A percentile compares a stretch with the other conserved stretches of the same genome.
Evolutionary conservation across 2,329 filamentous ascomycete species (phyloP).

Genomic region (Talaromyces atroroseus): DNA sequence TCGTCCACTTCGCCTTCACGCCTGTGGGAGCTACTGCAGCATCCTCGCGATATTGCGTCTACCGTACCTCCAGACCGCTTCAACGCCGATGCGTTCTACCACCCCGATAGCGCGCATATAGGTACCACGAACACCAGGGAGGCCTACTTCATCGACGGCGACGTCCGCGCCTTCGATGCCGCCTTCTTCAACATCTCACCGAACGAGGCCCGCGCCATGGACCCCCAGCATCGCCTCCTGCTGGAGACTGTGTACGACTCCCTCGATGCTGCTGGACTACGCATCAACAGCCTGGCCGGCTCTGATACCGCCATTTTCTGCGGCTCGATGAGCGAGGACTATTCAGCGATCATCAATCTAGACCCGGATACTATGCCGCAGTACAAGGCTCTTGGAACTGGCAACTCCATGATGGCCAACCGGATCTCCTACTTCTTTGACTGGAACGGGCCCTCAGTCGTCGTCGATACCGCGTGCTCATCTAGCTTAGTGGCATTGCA

Average conservation of each 20-base stretch:
- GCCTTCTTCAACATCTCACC: constrained; percentile 21
- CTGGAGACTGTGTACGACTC: constrained; percentile 40
- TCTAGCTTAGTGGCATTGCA: constrained; percentile 36
- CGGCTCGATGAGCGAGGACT: constrained; percentile 22
- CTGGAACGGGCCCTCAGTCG: constrained; percentile 37
- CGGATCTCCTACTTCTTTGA: constrained; percentile 38
- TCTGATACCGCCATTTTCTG: constrained; percentile 24
- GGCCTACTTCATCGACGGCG: constrained; percentile 21
- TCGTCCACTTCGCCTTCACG: not conserved
- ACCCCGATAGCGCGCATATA: constrained; percentile 21
- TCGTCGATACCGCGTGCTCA: constrained; percentile 45
- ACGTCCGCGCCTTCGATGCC: constrained; percentile 20
- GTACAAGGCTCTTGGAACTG: constrained; percentile 24
- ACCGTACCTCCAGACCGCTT: constrained; percentile 3
- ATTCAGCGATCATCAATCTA: constrained; percentile 14
- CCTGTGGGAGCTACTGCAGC: constrained; percentile 16
- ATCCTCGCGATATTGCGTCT: constrained; percentile 12
- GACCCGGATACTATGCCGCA: constrained; percentile 15
- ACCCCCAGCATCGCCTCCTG: constrained; percentile 22
- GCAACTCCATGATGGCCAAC: constrained; percentile 35
- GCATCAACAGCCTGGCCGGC: constrained; percentile 18
- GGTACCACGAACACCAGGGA: constrained; percentile 23
- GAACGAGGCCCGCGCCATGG: constrained; percentile 28
- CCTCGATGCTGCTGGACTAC: constrained; percentile 18
- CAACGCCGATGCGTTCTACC: constrained; percentile 4